Base-by-base conservation (phyloP, 2,329 filamentous ascomycete genomes). In the Aspergillus fumigatiaffinis region DNA sequence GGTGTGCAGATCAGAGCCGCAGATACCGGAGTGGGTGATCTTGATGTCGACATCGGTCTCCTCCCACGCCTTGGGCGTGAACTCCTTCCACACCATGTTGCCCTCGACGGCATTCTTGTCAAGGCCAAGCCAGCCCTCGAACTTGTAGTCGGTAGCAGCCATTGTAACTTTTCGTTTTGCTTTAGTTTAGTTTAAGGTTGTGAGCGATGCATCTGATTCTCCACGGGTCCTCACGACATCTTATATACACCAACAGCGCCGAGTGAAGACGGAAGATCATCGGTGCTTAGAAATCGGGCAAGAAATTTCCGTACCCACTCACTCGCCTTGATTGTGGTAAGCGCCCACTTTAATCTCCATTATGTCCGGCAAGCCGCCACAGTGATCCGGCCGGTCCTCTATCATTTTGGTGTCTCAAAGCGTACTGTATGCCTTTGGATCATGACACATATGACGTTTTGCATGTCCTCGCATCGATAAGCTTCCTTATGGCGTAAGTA, bases 1-100 rank as follows among this genome's bases (percentile, higher is more conserved):
- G 3, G 73, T 79, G 71, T 87, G 84, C 47, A 87, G 55, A 60
- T 87, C 85, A 0, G 80, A 82, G 53, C 84, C 85, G 69, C 86
- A 89, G 61, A 88, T 81, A 59, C 86, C 84, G 65, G 84, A 87
- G 73, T 87, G 84, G 1, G 82, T 82, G 61, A 88, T 74, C 66
- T 83, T 79, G 60, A 88, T 86, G 63, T 88, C 85, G 50, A 88
- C 71, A 57, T 88, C 85, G 25, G 79, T 81, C 69, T 88, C 85
- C 50, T 85, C 81, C 81, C 84, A 88, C 12, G 77, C 75, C 77
- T 88, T 88, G 38, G 84, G 84, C 71, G 85, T 79, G 54, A 81
- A 87, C 54, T 80, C 68, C 51, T 78, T 71, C 81, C 81, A 83
- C 38, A 73, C 75, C 76, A 83, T 80, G 52, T 82, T 81, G 57